Base-by-base conservation (phyloP, 2,329 filamentous ascomycete genomes). In the Fusarium coffeatum region DNA sequence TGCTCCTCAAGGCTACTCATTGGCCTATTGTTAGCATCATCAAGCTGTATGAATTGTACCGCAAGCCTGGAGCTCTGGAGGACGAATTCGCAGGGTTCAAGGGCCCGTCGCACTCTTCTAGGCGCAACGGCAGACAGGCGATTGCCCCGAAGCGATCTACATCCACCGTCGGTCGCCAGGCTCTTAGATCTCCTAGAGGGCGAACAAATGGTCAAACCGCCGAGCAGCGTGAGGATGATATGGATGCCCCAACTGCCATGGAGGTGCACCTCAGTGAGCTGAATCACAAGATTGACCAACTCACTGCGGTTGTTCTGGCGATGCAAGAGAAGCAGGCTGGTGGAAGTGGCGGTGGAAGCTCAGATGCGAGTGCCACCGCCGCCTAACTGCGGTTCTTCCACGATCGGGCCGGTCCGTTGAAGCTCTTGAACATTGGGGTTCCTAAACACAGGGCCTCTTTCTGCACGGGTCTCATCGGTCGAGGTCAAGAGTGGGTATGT, bases 1-100 rank as follows among this genome's bases (percentile, higher is more conserved):
- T 87, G 43, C 81, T 91, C n/a, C 83, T 91, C 58, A 89, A 89
- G 72, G 81, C 83, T 7, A 90, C 88, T 0, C 89, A 90, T 72
- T 81, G 88, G 48, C 92, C 92, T 32, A 88, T 93, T 66, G 90
- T 94, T 28, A 87, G 80, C n/a, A 81, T 85, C 47, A 94, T 94
- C 70, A 86, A 87, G 78, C 75, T 85, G n/a, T 93, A 91, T 77
- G 91, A 93, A 79, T 82, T 82, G 72, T 68, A 87, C 47, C 78
- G 79, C 23, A 78, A 78, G 59, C 81, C 80, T 53, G 56, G 63
- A 23, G 72, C 81, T 10, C 66, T 76, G 15, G 72, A 78, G 15
- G 83, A 84, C 53, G 83, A 83, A 54, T 85, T 82, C 68, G 82
- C 81, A 60, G 83, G 80, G 28, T 86, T 84, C 78, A 83, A 82